Base-by-base conservation (phyloP, 257 asterid genomes). In the Mitragyna speciosa region DNA sequence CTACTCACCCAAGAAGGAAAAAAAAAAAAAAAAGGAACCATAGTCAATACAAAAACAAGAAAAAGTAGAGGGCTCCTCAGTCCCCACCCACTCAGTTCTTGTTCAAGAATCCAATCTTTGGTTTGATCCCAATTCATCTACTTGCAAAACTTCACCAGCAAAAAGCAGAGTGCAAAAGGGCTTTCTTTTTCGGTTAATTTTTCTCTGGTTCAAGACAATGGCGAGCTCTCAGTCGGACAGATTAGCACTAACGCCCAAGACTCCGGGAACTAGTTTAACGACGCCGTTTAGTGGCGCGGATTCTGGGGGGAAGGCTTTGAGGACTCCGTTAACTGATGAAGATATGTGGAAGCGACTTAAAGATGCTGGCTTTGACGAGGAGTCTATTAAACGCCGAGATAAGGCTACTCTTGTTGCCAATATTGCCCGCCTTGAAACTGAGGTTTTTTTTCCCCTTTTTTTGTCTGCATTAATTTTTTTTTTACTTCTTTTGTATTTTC, bases 341-440 rank as follows among this genome's bases (percentile, higher is more conserved):
- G 88, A 82, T 20, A 85, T 96, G 12, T 94, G 98, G 98, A 92
- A 86, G 82, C 87, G 95, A 75, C 91, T 96, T 56, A 87, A 88
- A 77, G 97, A 96, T 56, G 97, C 96, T 4, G 99, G 98, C 6
- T 91, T 96, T 72, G 98, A 94, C 79, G 98, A 96, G 82, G 98
- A 96, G 59, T 90, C 97, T 45, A 88, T 96, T 84, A 92, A 92
- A 78, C 97, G 96, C 65, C 88, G 97, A 75, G 99, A 96, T 78
- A 96, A 96, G 79, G 92, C 97, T 12, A 88, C 98, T 20, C 98
- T 94, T 63, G 89, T 96, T 76, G 95, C 98, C 58, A 92, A 88
- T 85, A 94, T 96, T 58, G 92, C 98, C 58, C 92, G 90, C 86
- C 89, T 94, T 70, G 97, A 96, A 89, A 89, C 94, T 66, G 96